Evolutionary conservation across 2,329 filamentous ascomycete genomes (phyloP).

Genomic region (Calonectria multiphialidica): DNA sequence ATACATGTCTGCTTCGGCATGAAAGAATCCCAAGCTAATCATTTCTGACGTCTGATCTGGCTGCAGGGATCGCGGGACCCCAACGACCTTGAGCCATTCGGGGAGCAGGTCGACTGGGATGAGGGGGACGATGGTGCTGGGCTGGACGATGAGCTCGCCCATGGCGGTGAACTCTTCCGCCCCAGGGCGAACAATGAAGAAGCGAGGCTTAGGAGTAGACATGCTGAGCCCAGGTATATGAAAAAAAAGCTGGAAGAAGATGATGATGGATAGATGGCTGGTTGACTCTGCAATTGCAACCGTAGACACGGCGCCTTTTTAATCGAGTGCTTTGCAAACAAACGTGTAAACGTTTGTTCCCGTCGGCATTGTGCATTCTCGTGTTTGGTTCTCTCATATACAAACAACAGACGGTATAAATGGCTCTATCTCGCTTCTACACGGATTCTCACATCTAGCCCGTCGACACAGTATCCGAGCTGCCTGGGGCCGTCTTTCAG

Average conservation of each 20-base stretch:
- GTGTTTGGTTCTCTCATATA: constrained; percentile 13
- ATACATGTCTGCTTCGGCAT: constrained; percentile 35
- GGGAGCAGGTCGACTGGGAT: constrained; percentile 67
- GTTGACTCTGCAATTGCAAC: neutral
- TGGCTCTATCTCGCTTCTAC: constrained; percentile 65
- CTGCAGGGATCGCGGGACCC: constrained; percentile 56
- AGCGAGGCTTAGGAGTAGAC: constrained; percentile 39
- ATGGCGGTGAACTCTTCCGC: constrained; percentile 35
- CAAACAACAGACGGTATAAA: constrained; percentile 19
- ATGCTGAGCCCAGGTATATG: constrained; percentile 25
- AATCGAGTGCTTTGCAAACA: neutral
- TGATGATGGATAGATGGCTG: neutral
- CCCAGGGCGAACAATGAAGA: constrained; percentile 59
- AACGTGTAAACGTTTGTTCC: neutral
- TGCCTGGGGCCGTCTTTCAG: constrained; percentile 83
- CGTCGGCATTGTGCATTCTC: neutral
- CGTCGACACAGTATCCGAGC: constrained; percentile 87
- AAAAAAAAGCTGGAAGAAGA: neutral
- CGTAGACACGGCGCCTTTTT: neutral
- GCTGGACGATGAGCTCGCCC: constrained; percentile 39
- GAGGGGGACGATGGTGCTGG: constrained; percentile 61
- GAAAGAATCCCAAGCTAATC: constrained; percentile 51
- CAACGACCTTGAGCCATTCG: constrained; percentile 56
- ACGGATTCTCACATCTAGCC: constrained; percentile 75
- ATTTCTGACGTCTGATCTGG: constrained; percentile 54